Conservation (phyloP, 306 rosid genomes). For the Canavalia ensiformis region DNA sequence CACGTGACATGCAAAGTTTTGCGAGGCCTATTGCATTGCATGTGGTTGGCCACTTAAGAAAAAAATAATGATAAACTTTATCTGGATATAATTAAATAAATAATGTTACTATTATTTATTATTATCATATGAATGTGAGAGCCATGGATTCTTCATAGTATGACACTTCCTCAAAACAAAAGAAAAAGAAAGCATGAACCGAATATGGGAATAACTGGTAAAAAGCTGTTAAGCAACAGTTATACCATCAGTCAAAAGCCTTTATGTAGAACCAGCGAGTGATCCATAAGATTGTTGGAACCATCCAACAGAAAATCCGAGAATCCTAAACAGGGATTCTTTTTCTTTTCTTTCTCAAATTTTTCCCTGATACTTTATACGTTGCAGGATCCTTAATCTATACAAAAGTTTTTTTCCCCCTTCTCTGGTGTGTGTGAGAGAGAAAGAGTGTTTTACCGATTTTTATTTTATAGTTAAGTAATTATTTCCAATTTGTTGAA, state of each 20-base stretch:
- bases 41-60: slow-evolving; percentile 33
- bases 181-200: slow-evolving; percentile 29
- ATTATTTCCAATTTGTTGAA: background rate
- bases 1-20: slow-evolving; percentile 44
- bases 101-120: background rate
- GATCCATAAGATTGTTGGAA: background rate
- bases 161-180: background rate
- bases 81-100: background rate
- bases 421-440: background rate
- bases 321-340: background rate
- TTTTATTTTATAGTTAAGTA: background rate
- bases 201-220: slow-evolving; percentile 17
- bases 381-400: background rate
- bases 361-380: background rate
- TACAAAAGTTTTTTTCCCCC: background rate
- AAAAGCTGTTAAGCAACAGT: slow-evolving; percentile 45
- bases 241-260: background rate
- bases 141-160: background rate
- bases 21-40: slow-evolving; percentile 34
- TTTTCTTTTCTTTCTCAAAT: background rate
- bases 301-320: background rate
- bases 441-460: background rate
- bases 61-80: slow-evolving; percentile 20
- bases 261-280: slow-evolving; percentile 6
- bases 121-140: slow-evolving; percentile 6